phyloP scores from a whole-genome alignment of 106 monocot genomes.

The Dendrobium huoshanense region DNA sequence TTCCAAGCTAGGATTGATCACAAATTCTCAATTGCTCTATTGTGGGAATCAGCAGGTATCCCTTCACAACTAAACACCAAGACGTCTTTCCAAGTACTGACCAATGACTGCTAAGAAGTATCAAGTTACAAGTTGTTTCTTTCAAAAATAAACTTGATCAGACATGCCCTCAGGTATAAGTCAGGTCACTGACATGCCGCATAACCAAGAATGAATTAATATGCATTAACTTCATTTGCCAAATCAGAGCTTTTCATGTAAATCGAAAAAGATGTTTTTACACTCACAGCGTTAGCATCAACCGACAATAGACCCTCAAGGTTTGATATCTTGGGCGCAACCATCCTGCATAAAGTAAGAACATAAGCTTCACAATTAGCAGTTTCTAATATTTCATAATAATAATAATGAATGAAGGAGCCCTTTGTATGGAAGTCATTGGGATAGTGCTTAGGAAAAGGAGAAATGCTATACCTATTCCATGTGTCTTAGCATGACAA shows the following conservation, averaged over 20 bases:
- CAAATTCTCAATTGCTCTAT: too few relatives aligned
- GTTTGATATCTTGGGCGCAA: constrained; percentile 25
- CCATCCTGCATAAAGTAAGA: constrained; percentile 34
- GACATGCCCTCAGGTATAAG: neutral
- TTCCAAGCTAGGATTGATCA: too few relatives aligned
- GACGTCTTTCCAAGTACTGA: too few relatives aligned
- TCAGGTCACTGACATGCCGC: neutral
- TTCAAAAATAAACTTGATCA: neutral
- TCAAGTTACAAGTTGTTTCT: neutral
- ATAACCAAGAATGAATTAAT: neutral
- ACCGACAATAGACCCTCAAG: constrained; percentile 36
- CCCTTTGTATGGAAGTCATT: neutral
- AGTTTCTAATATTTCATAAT: neutral
- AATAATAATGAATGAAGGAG: neutral
- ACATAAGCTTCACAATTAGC: neutral
- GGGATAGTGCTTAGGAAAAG: neutral
- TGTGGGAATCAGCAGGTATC: too few relatives aligned
- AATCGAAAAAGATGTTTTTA: neutral
- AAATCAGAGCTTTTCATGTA: neutral
- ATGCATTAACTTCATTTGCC: neutral
- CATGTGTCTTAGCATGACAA: neutral
- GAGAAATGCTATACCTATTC: neutral
- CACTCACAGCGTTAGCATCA: constrained; percentile 42
- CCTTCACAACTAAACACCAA: too few relatives aligned
- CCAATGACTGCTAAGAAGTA: too few relatives aligned